Evolutionary conservation across 768 basidiomycete genomes (phyloP), one percentile per base, ranked within the genome.

Genomic region (Trametes punicea): DNA sequence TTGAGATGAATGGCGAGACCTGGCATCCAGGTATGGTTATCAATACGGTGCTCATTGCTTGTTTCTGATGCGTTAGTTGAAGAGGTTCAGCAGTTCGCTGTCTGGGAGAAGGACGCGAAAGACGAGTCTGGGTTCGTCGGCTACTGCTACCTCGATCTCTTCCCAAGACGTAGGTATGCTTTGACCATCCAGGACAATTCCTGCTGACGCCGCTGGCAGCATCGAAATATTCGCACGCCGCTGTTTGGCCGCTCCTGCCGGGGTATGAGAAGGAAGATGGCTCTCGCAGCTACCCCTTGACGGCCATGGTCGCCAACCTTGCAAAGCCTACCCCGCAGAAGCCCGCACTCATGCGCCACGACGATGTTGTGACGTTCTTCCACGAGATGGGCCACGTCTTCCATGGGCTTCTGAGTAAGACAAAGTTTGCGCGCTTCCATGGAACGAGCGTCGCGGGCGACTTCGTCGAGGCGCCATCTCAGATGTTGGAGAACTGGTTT

Each of bases 401-500:
- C 68, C 77, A 77, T 58, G 74, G 74, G 0, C 70, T 95, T 42
- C 71, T 91, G 46, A 86, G 84, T 63, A 76, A 73, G 56, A 91
- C 90, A 29, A 80, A 78, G 57, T 93, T 83, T 66, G 72, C 83
- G 20, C 75, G 85, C 13, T 94, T 93, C 81, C 90, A 93, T 62
- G 91, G 92, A 18, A 92, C 88, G 29, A 60, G 55, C 38, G 64
- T 63, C 30, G 62, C 62, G 26, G 72, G 86, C 5, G 90, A 93
- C 69, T 92, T 92, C 59, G 91, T 92, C 9, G 91, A 94, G 71
- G 92, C 92, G 2, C 93, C 92, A 0, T 88, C 87, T 16, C 91
- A 95, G 73, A 93, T 93, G 92, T 74, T 93, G 57, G 93, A 95
- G 72, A 91, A 93, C 65, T 94, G 92, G 92, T 85, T 42, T 16